Percentiles rank a stretch among this genome's conserved stretches.
phyloP scores from a whole-genome alignment of 73 alveolate species.

The Paramecium biaurelia region DNA sequence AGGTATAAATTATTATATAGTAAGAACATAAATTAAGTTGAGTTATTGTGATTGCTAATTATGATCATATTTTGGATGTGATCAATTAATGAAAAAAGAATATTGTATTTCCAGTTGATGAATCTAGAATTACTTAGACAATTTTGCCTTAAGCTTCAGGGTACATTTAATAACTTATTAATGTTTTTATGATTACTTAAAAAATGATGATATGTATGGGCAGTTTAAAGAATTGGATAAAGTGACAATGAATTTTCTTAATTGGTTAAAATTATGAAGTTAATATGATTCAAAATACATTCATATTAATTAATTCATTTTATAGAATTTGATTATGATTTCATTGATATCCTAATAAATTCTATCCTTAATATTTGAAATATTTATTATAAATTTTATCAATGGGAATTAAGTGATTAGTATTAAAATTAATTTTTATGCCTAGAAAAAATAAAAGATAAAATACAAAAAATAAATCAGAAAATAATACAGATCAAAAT shows the following conservation, averaged over 20 bases:
- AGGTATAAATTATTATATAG: slow-evolving; percentile 61
- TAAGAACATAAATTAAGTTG: slow-evolving; percentile 80
- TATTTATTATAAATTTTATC: not conserved
- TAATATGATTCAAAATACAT: not conserved
- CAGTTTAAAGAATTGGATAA: no score
- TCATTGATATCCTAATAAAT: no score
- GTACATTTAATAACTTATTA: no score
- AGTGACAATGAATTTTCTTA: not conserved
- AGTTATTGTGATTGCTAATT: slow-evolving; percentile 84
- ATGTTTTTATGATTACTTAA: no score
- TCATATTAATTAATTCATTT: not conserved
- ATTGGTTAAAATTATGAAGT: not conserved
- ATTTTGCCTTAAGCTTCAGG: no score
- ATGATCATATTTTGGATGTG: slow-evolving; percentile 90
- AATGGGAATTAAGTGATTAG: not conserved
- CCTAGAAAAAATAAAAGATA: not conserved
- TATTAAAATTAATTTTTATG: not conserved
- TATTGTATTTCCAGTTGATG: no score
- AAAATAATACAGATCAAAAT: not conserved
- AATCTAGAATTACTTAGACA: no score
- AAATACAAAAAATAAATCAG: not conserved
- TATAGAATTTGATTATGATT: no score
- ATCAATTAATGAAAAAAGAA: slow-evolving; percentile 90
- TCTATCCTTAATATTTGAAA: no score
- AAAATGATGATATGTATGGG: no score